phyloP scores from a whole-genome alignment of 257 asterid genomes.

The Primulina huaijiensis region DNA sequence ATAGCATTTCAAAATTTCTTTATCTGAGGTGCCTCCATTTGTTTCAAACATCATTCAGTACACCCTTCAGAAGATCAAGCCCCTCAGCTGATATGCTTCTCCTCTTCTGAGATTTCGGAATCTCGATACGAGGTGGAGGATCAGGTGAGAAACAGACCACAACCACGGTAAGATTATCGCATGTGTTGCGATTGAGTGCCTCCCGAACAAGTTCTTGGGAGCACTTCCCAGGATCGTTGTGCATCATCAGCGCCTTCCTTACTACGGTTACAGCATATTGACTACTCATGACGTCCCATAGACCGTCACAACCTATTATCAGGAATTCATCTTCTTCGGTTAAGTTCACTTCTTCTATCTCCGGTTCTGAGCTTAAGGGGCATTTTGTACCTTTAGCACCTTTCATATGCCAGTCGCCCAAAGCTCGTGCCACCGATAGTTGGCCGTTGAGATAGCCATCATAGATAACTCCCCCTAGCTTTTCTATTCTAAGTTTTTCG shows the following conservation, averaged over 20 bases:
- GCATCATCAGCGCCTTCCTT: conserved; percentile 76
- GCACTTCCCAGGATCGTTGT: conserved; percentile 73
- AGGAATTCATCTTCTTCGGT: conserved; percentile 82
- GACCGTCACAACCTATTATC: conserved; percentile 82
- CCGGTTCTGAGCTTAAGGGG: conserved; percentile 78
- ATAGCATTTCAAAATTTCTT: no score
- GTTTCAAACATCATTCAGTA: conserved; percentile 37
- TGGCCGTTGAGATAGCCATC: conserved; percentile 93
- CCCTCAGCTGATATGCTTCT: conserved; percentile 61
- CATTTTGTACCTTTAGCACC: conserved; percentile 64
- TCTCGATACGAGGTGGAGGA: conserved; percentile 45
- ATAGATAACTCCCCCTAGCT: conserved; percentile 68
- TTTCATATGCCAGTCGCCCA: conserved; percentile 93
- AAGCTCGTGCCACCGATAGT: conserved; percentile 81
- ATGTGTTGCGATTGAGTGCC: conserved; percentile 48
- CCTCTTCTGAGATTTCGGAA: conserved; percentile 42
- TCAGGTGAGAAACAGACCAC: conserved; percentile 46
- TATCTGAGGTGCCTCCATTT: neutral
- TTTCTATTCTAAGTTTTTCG: conserved; percentile 66
- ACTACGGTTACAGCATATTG: conserved; percentile 79
- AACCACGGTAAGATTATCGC: conserved; percentile 46
- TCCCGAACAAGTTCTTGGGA: conserved; percentile 56
- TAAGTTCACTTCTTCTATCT: conserved; percentile 58
- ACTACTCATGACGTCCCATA: conserved; percentile 96
- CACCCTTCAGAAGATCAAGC: conserved; percentile 49